Evolutionary conservation across 1,284 basidiomycete genomes (phyloP).

Genomic region (Grifola frondosa): DNA sequence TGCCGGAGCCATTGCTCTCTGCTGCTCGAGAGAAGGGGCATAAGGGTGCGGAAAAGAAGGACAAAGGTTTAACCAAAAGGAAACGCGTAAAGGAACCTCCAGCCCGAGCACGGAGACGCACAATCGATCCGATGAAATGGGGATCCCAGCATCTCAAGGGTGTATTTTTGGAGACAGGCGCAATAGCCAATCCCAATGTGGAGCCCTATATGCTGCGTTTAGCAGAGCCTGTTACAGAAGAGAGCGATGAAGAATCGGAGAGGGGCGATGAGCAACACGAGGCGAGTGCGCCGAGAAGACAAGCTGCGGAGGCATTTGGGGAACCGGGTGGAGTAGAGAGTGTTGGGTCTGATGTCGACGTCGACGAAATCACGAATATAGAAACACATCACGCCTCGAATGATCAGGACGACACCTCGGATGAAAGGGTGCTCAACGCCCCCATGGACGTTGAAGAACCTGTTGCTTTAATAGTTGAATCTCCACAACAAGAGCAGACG

Average conservation of each 20-base stretch:
- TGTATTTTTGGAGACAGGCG: constrained; percentile 50
- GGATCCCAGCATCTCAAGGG: constrained; percentile 67
- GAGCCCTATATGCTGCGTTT: not conserved
- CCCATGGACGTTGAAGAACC: constrained; percentile 15
- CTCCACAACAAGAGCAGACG: not conserved
- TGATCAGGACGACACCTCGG: constrained; percentile 32
- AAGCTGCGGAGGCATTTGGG: constrained; percentile 41
- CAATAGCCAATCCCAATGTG: constrained; percentile 6
- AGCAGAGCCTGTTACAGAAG: constrained; percentile 9
- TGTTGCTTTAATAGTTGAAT: constrained; percentile 1
- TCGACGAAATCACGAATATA: constrained; percentile 39
- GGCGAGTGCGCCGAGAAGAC: constrained; percentile 47
- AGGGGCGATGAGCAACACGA: constrained; percentile 6
- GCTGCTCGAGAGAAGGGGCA: too few relatives aligned
- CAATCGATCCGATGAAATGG: constrained; percentile 68
- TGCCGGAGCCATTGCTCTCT: constrained; percentile 39
- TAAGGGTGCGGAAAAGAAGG: constrained; percentile 18
- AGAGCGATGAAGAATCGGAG: constrained; percentile 14
- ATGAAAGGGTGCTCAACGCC: constrained; percentile 17
- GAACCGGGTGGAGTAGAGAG: constrained; percentile 60
- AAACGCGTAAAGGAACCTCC: constrained; percentile 34
- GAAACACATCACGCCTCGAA: constrained; percentile 1
- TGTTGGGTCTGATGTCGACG: constrained; percentile 47
- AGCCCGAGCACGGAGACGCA: constrained; percentile 47
- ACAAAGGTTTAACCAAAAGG: constrained; percentile 18